Conservation (phyloP, 176 grass and related monocot genomes). For the Juncus inflexus region DNA sequence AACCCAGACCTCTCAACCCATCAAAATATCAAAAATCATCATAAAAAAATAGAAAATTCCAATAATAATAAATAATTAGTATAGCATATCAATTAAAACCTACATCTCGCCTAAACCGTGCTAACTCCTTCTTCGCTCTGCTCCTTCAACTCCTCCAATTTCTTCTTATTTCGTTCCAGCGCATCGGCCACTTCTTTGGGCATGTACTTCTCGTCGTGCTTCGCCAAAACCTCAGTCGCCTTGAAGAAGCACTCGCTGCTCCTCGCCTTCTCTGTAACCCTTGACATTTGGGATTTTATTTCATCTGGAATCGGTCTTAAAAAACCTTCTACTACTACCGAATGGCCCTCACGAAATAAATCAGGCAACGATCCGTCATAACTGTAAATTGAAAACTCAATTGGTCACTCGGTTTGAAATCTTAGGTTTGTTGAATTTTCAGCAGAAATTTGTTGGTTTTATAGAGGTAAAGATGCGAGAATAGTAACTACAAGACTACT, state of each 20-base stretch:
- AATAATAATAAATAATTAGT: no score
- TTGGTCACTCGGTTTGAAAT: no score
- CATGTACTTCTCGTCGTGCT: conserved; percentile 99
- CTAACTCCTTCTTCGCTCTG: conserved; percentile 5
- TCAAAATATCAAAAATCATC: not conserved
- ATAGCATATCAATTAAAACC: no score
- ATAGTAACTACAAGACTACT: no score
- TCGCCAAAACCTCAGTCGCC: conserved; percentile 85
- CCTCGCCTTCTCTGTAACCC: conserved; percentile 66
- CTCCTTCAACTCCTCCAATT: conserved; percentile 34
- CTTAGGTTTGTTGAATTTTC: no score
- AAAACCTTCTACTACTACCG: conserved; percentile 83
- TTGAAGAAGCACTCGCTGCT: conserved; percentile 52
- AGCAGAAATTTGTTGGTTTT: no score
- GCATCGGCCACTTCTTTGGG: conserved; percentile 94
- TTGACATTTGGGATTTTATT: conserved; percentile 25
- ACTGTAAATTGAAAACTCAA: not conserved
- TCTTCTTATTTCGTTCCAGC: conserved; percentile 89
- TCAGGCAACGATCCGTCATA: conserved; percentile 84
- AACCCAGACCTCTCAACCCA: conserved; percentile 2
- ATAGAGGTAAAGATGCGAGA: no score
- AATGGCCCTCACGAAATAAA: conserved; percentile 97
- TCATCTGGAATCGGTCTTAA: conserved; percentile 55
- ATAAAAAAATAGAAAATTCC: no score
- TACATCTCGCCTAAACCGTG: no score